phyloP scores from a whole-genome alignment of 148 eudicot genomes.

The Vaccinium myrtillus region DNA sequence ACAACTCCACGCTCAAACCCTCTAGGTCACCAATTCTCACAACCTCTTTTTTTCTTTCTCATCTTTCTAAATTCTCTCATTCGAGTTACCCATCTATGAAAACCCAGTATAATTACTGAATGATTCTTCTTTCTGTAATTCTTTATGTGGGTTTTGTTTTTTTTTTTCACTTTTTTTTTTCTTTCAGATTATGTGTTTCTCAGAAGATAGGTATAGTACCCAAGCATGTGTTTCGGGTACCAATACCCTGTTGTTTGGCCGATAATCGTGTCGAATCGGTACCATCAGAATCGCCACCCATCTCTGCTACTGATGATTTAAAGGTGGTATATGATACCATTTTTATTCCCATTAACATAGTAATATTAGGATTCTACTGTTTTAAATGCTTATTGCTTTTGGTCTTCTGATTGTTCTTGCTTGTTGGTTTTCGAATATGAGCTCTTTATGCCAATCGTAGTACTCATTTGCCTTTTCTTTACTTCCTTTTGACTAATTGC shows the following conservation, averaged over 20 bases:
- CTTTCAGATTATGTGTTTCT: conserved; percentile 31
- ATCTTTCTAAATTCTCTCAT: not conserved
- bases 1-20: conserved; percentile 11
- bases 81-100: not conserved
- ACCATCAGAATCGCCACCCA: conserved; percentile 18
- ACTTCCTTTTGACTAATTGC: not conserved
- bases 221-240: conserved; percentile 20
- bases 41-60: not conserved
- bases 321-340: conserved; percentile 30
- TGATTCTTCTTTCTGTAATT: not conserved
- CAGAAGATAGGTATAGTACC: conserved; percentile 16
- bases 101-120: not conserved
- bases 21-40: conserved; percentile 15
- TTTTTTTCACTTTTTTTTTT: not conserved
- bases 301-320: conserved; percentile 24
- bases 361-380: not conserved
- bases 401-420: conserved; percentile 9
- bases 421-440: conserved; percentile 6
- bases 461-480: conserved; percentile 3
- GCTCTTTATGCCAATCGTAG: conserved; percentile 12
- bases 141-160: not conserved
- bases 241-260: conserved; percentile 32
- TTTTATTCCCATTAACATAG: not conserved
- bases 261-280: conserved; percentile 27
- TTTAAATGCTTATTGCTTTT: conserved; percentile 1